Evolutionary conservation across 345 rosid species (phyloP).

Genomic region (Anacardium occidentale): DNA sequence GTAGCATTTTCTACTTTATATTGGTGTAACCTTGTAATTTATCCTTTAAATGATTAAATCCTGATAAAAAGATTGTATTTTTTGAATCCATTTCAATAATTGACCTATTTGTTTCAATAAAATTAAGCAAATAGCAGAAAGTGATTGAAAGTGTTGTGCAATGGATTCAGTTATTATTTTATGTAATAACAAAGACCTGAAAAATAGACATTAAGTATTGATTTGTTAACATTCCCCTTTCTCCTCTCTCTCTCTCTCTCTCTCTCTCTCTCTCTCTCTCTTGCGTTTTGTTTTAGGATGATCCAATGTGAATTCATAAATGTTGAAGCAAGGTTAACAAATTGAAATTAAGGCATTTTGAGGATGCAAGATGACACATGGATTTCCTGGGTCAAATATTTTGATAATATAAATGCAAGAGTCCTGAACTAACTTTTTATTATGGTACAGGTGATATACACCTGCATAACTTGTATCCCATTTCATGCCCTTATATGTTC

Average conservation of each 20-base stretch:
- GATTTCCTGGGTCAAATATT: neutral
- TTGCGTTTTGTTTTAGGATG: neutral
- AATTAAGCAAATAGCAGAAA: neutral
- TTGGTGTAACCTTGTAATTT: neutral
- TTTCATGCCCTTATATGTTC: neutral
- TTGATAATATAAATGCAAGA: neutral
- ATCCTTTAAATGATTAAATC: neutral
- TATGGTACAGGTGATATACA: neutral
- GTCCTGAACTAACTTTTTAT: neutral
- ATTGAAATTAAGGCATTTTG: neutral
- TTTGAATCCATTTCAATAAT: neutral
- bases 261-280: neutral
- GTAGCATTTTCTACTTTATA: neutral
- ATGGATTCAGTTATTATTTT: neutral
- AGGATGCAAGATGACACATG: neutral
- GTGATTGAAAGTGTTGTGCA: neutral
- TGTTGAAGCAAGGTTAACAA: neutral
- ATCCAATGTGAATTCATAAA: neutral
- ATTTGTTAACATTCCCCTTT: too few relatives aligned
- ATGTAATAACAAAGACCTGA: too few relatives aligned
- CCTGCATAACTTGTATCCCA: neutral
- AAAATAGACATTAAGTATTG: neutral
- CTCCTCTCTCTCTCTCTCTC: too few relatives aligned
- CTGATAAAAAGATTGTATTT: neutral
- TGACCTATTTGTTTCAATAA: neutral